Evolutionary conservation across 352 stramenopile genomes (phyloP), one percentile per base, ranked within the genome.

Genomic region (Albugo candida): DNA sequence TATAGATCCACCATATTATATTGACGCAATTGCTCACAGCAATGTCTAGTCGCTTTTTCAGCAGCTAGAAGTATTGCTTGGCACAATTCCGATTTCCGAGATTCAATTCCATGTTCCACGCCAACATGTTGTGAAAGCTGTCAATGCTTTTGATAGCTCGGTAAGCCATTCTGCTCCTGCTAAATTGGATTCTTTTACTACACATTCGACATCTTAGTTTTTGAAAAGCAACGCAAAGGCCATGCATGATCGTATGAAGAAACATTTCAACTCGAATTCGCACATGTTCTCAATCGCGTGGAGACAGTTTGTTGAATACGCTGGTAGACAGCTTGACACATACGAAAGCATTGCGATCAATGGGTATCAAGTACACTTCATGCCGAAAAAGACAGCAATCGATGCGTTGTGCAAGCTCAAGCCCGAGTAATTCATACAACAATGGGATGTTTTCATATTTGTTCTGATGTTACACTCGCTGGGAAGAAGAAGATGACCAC

Each of bases 191-290:
- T 24, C 8, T 24, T 8, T 2, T 24, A 43, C 38, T 43, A 24
- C 38, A 8, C 38, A 3, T 19, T 24, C 19, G 38, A 8, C 17
- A 24, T 24, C 8, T 2, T 20, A 48, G 24, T 17, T 42, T 18
- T 3, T 48, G 10, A 24, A 48, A 20, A 37, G 78, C 49, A 76
- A 70, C 8, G 66, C 67, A 47, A 68, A 74, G 16, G 57, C 47
- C 41, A 81, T 84, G 65, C 70, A 78, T 46, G 64, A 75, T 12
- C 67, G 72, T 16, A 67, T 84, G 60, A 84, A 84, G 43, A 84
- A 84, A 21, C 69, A 84, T 49, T 78, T 82, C 14, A 55, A 56
- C 1, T 52, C 54, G 11, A 77, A 69, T 13, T 27, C 59, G 8
- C 78, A 75, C 45, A 66, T 68, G 21, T 41, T 84, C 6, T 65